Evolutionary conservation across 176 grass and related monocot species (phyloP), one percentile per base, ranked within the genome.

Genomic region (Tillandsia fasciculata): DNA sequence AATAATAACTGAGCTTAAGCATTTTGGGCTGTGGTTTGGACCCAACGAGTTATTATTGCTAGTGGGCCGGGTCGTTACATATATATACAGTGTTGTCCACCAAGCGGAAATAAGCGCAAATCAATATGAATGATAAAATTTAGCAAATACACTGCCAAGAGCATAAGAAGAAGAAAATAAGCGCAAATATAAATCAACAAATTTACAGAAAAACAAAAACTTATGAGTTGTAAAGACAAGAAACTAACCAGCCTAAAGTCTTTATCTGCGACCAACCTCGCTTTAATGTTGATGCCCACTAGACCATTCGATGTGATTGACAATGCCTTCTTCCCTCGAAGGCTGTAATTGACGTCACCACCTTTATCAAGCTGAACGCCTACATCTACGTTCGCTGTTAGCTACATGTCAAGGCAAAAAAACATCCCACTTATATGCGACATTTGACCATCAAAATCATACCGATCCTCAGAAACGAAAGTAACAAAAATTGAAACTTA

Each of bases 251-350:
- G 75, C 17, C 78, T 87, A 72, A 89, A 92, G 26, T 87, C 65
- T 51, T 72, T 82, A 57, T 90, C 82, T 8, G 77, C 63, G 33
- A 87, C 54, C 24, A 79, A 77, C 49, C 72, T 79, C 0, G 82
- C 82, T 73, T 97, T 92, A 50, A 92, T 17, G 65, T 90, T 97
- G 15, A 97, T 65, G 28, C 82, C 81, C 18, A 92, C 50, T 11
- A 69, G 48, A 65, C 68, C 79, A 63, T 74, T 71, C 14, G 42
- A 29, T 47, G 82, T 56, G 77, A 96, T 83, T 0, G 71, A 64
- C 70, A 97, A 64, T 56, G 89, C 79, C 26, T 85, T 87, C 74
- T 87, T 97, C 22, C 22, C 93, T 7, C 79, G 79, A 65, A 89
- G 22, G 9, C 10, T 83, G 84, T 97, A 97, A 51, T 57, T 51